Conservation (phyloP, 441 rosid species). For the Euphorbia celastroides region DNA sequence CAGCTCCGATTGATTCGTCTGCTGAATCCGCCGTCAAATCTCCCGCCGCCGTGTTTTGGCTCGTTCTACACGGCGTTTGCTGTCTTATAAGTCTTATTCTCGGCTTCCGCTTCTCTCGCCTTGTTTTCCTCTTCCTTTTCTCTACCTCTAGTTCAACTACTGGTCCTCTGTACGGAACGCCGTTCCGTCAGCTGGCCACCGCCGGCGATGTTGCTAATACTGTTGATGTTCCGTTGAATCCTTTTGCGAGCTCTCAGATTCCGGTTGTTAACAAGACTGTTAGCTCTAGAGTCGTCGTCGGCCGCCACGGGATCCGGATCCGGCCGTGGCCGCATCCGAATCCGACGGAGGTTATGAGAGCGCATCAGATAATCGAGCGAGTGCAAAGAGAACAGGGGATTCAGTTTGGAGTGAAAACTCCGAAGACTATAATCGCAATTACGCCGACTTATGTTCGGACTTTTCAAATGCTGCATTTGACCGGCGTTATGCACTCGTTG, state of each 20-base stretch:
- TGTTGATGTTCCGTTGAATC: slow-evolving; percentile 14
- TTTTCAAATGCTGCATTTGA: slow-evolving; percentile 85
- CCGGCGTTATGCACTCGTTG: slow-evolving; percentile 86
- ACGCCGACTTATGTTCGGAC: slow-evolving; percentile 95
- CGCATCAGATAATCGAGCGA: slow-evolving; percentile 80
- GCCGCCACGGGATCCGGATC: slow-evolving; percentile 99
- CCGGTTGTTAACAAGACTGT: slow-evolving; percentile 28
- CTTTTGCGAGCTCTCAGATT: slow-evolving; percentile 8
- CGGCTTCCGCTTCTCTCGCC: slow-evolving; percentile 92
- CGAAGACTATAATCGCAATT: slow-evolving; percentile 61
- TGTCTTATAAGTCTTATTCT: slow-evolving; percentile 82
- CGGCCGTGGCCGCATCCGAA: slow-evolving; percentile 99
- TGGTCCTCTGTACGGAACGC: slow-evolving; percentile 46
- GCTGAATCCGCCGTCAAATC: slow-evolving; percentile 57
- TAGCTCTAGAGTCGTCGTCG: slow-evolving; percentile 75
- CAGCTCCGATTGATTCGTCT: slow-evolving; percentile 43
- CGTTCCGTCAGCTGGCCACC: slow-evolving; percentile 40
- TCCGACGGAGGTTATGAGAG: slow-evolving; percentile 86
- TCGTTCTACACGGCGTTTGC: slow-evolving; percentile 62
- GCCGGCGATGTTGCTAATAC: slow-evolving; percentile 24
- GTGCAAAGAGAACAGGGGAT: slow-evolving; percentile 90
- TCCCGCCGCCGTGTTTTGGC: slow-evolving; percentile 66
- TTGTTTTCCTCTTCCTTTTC: slow-evolving; percentile 81
- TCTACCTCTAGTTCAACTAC: slow-evolving; percentile 33
- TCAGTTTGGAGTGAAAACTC: slow-evolving; percentile 69